These are phyloP conservation scores for Pulveroboletus sp. DNA, from an alignment of 768 basidiomycete genomes.

Conservation along the genomic window DNA sequence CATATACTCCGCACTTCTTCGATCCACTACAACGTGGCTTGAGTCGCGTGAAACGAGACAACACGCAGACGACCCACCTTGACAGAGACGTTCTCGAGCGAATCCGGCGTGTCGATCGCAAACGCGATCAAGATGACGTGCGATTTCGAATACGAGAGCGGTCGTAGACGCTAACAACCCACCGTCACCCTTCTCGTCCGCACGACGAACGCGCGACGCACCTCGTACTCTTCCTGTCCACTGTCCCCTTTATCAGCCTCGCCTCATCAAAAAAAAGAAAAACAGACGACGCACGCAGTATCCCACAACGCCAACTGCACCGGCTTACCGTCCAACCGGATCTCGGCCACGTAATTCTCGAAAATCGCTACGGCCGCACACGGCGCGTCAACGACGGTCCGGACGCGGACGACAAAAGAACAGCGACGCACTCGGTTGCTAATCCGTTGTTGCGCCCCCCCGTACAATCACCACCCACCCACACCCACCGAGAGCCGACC, in stretches of 20 bases:
- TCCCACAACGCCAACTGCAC: conserved; percentile 98
- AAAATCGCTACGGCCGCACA: conserved; percentile 69
- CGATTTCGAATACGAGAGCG: conserved; percentile 96
- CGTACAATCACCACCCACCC: conserved; percentile 16
- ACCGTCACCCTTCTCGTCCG: too few species aligned
- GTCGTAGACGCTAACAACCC: conserved; percentile 72
- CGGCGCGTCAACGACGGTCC: neutral
- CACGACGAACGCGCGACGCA: conserved; percentile 23
- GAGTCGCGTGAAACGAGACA: neutral
- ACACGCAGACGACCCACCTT: conserved; percentile 52
- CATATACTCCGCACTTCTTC: conserved; percentile 98
- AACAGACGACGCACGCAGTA: conserved; percentile 75
- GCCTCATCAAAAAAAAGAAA: neutral
- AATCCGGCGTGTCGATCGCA: conserved; percentile 93
- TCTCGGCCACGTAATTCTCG: conserved; percentile 99
- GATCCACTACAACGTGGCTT: conserved; percentile 72
- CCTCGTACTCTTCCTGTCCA: conserved; percentile 99
- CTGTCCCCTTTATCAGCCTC: conserved; percentile 38
- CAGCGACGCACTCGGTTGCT: conserved; percentile 43
- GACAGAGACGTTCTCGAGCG: conserved; percentile 89
- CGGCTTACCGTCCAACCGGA: conserved; percentile 94
- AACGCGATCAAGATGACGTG: conserved; percentile 99
- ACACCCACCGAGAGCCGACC: neutral
- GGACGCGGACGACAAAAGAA: neutral
- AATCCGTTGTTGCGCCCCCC: too few species aligned